Evolutionary conservation across 768 basidiomycete genomes (phyloP), one percentile per base, ranked within the genome.

Genomic region (Aureoboletus auriporus): DNA sequence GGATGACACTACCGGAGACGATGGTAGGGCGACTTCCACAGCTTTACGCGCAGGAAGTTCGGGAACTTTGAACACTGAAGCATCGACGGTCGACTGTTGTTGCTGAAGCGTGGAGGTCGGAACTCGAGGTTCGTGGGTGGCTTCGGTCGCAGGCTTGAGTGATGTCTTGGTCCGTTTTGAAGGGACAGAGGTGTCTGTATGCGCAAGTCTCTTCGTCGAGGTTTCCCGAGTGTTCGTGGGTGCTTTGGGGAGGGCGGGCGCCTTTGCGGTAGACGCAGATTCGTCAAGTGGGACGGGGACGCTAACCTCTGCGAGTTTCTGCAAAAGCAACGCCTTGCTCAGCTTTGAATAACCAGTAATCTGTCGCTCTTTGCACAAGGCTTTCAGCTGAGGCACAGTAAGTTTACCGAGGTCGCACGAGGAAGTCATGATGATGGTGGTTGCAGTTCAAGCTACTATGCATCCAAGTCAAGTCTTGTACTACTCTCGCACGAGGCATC

Each of bases 281-380:
- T 23, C 20, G 20, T 23, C 20, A 4, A 23, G 20, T 23, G 20
- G 20, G 20, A 23, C 20, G 20, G 20, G 20, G 20, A 23, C 20
- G 20, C 20, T 4, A 23, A 23, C 20, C 20, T 23, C 20, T 23
- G 20, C 20, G 20, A 80, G 61, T 59, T 75, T 84, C 50, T 72
- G 69, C 27, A 89, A 63, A 33, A 89, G 71, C 1, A 69, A 76
- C 44, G 70, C 66, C 62, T 88, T 88, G 35, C 65, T 61, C 16
- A 86, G 75, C 60, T 83, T 89, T 9, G 84, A 85, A 60, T 86
- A 89, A 0, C 83, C 83, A 37, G 70, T 59, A 23, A 89, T 68
- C 17, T 74, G 69, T 46, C 67, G 74, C 43, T 82, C 84, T 60
- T 84, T 89, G 65, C 85, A 89, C 12, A 88, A 50, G 4, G 73